A percentile compares a stretch with the other conserved stretches of the same genome.
Evolutionary conservation across 495 filamentous ascomycete genomes (phyloP).

Genomic region (Neurospora pannonica): DNA sequence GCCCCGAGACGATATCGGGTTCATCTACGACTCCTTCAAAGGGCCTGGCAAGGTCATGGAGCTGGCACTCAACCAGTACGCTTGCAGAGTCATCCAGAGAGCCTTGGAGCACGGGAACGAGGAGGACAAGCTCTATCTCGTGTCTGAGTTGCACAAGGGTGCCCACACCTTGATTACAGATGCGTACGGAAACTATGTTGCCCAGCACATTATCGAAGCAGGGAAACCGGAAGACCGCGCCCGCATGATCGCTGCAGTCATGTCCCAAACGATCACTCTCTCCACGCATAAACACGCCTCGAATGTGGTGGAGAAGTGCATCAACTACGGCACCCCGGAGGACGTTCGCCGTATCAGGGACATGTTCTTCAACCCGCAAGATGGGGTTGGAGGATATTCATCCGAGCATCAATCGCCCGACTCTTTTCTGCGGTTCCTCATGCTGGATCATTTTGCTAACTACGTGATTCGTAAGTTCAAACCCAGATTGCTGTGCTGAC

Average conservation of each 20-base stretch:
- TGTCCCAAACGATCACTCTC: conserved; percentile 56
- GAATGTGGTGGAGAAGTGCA: conserved; percentile 95
- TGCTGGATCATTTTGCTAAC: conserved; percentile 90
- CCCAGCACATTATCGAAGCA: conserved; percentile 83
- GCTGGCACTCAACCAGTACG: conserved; percentile 74
- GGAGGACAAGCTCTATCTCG: conserved; percentile 56
- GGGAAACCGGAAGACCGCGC: conserved; percentile 68
- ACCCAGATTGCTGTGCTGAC: too few species aligned
- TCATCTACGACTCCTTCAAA: conserved; percentile 79
- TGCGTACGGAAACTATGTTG: conserved; percentile 95
- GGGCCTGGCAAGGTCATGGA: conserved; percentile 56
- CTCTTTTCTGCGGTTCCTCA: conserved; percentile 59
- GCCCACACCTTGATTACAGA: conserved; percentile 68
- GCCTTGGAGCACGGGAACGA: conserved; percentile 81
- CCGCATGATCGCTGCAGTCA: conserved; percentile 65
- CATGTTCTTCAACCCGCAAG: conserved; percentile 48
- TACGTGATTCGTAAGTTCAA: conserved; percentile 85
- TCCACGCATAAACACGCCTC: conserved; percentile 97
- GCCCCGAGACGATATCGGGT: conserved; percentile 69
- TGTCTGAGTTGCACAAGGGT: conserved; percentile 70
- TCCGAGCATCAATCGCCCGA: conserved; percentile 27
- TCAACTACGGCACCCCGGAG: conserved; percentile 59
- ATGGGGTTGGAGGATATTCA: conserved; percentile 31
- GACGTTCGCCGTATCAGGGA: conserved; percentile 64
- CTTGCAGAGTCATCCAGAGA: conserved; percentile 88